Conservation (phyloP, 2,329 filamentous ascomycete genomes). For the Xylariaceae sp. region DNA sequence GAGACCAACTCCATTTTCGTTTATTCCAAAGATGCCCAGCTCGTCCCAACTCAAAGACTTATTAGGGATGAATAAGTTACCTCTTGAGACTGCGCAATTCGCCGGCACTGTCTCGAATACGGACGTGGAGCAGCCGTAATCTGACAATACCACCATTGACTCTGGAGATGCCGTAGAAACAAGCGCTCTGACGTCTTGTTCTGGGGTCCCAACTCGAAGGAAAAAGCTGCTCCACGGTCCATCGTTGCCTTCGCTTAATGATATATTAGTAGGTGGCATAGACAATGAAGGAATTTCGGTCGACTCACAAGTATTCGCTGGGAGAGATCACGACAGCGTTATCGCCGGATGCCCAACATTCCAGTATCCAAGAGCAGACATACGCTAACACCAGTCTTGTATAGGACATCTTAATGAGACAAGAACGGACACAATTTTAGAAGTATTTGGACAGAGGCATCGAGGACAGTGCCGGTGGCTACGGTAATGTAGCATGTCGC, state of each 20-base stretch:
- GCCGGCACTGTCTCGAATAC: slow-evolving; percentile 38
- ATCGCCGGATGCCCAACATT: slow-evolving; percentile 13
- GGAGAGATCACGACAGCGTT: slow-evolving; percentile 36
- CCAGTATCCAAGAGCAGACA: slow-evolving; percentile 8
- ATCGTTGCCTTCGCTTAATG: slow-evolving; percentile 42
- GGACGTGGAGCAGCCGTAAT: slow-evolving; percentile 36
- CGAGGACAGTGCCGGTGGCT: not conserved
- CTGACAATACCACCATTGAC: slow-evolving; percentile 38
- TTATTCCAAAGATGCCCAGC: slow-evolving; percentile 40
- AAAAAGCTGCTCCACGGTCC: slow-evolving; percentile 46
- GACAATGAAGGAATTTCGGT: not conserved
- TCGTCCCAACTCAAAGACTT: slow-evolving; percentile 41
- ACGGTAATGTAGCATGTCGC: not conserved
- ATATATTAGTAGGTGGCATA: slow-evolving; percentile 19
- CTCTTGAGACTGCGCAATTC: slow-evolving; percentile 41
- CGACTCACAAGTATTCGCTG: slow-evolving; percentile 42
- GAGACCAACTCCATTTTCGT: slow-evolving; percentile 40
- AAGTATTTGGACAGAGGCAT: not conserved
- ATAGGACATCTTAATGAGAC: slow-evolving; percentile 23
- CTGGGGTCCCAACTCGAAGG: slow-evolving; percentile 41
- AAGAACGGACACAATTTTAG: not conserved
- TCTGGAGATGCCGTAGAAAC: slow-evolving; percentile 44
- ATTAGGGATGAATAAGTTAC: slow-evolving; percentile 40
- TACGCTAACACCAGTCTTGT: slow-evolving; percentile 10
- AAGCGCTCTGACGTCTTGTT: slow-evolving; percentile 41